Conservation (phyloP, 108 stramenopile genomes). For the Discostella pseudostelligera region DNA sequence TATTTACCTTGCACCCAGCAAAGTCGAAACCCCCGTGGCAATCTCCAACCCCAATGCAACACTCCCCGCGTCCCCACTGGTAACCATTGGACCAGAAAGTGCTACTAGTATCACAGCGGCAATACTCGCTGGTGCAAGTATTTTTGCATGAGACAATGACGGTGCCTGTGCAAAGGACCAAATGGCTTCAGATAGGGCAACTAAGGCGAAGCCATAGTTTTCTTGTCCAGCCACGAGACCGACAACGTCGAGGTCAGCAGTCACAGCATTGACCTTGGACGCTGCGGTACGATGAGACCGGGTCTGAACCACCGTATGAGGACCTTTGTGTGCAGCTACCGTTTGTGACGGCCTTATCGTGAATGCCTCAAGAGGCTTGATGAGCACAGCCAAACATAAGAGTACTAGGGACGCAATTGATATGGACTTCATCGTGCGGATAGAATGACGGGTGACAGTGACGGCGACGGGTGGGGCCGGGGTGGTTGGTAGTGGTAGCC, state of each 20-base stretch:
- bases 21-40: slow-evolving; percentile 63
- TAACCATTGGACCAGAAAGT: slow-evolving; percentile 82
- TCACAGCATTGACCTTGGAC: slow-evolving; percentile 9
- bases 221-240: slow-evolving; percentile 86
- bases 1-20: slow-evolving; percentile 51
- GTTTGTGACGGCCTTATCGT: background rate
- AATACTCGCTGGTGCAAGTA: slow-evolving; percentile 64
- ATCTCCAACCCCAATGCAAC: slow-evolving; percentile 72
- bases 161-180: slow-evolving; percentile 84
- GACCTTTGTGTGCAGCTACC: background rate
- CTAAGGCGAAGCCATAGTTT: slow-evolving; percentile 82
- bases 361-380: slow-evolving; percentile 17
- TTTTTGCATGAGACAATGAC: slow-evolving; percentile 67
- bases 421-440: background rate
- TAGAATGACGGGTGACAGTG: background rate
- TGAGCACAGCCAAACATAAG: slow-evolving; percentile 14
- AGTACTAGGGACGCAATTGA: background rate
- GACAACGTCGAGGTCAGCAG: slow-evolving; percentile 51
- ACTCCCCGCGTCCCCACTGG: slow-evolving; percentile 63
- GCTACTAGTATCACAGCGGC: slow-evolving; percentile 63
- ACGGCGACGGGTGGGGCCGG: no score
- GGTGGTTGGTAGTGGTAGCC: no score
- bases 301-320: background rate
- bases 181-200: slow-evolving; percentile 74
- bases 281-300: background rate